Conservation (phyloP, 1,139 yeast species). For the Hemisphaericaspora subhashii region DNA sequence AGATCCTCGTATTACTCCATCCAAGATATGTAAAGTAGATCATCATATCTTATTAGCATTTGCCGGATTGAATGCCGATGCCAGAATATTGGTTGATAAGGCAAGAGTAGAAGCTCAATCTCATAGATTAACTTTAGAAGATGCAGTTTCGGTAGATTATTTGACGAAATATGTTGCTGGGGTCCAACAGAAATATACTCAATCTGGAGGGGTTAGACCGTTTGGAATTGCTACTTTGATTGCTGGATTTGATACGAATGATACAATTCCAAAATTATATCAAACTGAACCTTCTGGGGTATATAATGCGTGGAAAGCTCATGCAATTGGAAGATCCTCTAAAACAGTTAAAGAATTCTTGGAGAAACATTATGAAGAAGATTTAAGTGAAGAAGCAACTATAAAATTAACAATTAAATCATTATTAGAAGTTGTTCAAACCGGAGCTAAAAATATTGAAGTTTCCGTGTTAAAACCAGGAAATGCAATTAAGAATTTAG, state of each 20-base stretch:
- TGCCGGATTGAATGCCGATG: constrained; percentile 98
- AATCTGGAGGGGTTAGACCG: constrained; percentile 95
- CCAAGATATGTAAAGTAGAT: constrained; percentile 89
- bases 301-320: constrained; percentile 98
- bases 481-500: constrained; percentile 51
- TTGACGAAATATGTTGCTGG: constrained; percentile 95
- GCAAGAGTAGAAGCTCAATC: constrained; percentile 97
- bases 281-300: constrained; percentile 98
- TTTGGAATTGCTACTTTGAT: constrained; percentile 93
- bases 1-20: constrained; percentile 94
- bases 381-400: constrained; percentile 66
- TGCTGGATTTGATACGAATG: constrained; percentile 93
- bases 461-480: constrained; percentile 82
- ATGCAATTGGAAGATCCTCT: constrained; percentile 93
- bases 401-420: constrained; percentile 82
- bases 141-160: constrained; percentile 89
- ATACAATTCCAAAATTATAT: constrained; percentile 75
- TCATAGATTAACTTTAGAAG: constrained; percentile 91
- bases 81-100: constrained; percentile 89
- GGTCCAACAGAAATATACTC: constrained; percentile 96
- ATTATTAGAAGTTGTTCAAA: constrained; percentile 92
- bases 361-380: constrained; percentile 85
- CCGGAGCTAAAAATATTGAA: constrained; percentile 96
- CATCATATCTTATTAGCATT: constrained; percentile 89
- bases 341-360: constrained; percentile 94